Conservation (phyloP, 2,329 filamentous ascomycete species). For the Neoarthrinium moseri region DNA sequence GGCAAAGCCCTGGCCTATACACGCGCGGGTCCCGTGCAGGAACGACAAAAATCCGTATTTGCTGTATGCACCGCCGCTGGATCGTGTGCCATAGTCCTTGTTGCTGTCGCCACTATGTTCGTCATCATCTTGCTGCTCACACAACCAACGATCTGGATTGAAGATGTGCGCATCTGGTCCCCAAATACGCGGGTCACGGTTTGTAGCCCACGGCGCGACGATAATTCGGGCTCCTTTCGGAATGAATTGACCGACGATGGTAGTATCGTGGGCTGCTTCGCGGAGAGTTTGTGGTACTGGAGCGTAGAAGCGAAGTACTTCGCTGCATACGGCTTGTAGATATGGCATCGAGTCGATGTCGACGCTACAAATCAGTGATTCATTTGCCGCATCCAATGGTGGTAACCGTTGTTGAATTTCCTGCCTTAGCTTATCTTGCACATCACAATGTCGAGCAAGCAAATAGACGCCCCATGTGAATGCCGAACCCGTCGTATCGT, state of each 20-base stretch:
- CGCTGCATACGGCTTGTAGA: not conserved
- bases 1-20: not conserved
- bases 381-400: too few relatives aligned
- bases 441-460: too few relatives aligned
- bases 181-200: not conserved
- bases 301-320: not conserved
- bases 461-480: too few relatives aligned
- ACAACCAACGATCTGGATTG: not conserved
- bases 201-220: not conserved
- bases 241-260: not conserved
- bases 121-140: not conserved
- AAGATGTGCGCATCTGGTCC: not conserved
- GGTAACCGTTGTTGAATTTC: too few relatives aligned
- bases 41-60: not conserved
- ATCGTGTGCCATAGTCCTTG: too few relatives aligned
- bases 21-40: not conserved
- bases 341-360: too few relatives aligned
- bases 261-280: not conserved
- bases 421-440: too few relatives aligned
- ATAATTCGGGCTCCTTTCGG: not conserved
- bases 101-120: too few relatives aligned
- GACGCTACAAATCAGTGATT: too few relatives aligned
- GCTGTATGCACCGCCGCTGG: not conserved
- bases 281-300: not conserved
- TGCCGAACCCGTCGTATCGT: too few relatives aligned